Evolutionary conservation across 805 yeast genomes (phyloP), one percentile per base, ranked within the genome.

Genomic region (Ogataea nitratoaversa): DNA sequence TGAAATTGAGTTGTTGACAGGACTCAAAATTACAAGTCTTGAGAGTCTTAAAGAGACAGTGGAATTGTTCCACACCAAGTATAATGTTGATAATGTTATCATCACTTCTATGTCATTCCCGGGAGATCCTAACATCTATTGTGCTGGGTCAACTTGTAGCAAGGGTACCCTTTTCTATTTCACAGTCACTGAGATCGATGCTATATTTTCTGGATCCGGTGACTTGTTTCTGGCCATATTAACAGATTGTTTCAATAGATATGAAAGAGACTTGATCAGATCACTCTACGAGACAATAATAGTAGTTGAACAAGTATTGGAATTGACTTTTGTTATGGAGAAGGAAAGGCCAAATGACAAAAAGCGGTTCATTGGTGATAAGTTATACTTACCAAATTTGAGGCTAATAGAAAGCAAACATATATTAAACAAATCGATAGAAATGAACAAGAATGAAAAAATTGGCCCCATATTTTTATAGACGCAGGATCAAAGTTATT

Each of bases 191-290:
- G 61, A 65, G 48, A 74, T 84, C 11, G 63, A 72, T 17, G 86
- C 88, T 8, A 63, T 68, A 2, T 84, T 83, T 56, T 79, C 78
- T 30, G 93, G 93, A 1, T 74, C 85, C 42, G 93, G 93, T 2
- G 93, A 84, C 55, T 60, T 84, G 14, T 82, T 84, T 56, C 67
- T 80, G 3, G 88, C 82, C 1, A 53, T 84, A 13, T 47, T 84
- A 16, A 68, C 82, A 3, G 76, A 82, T 48, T 59, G 67, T 2
- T 71, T 71, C 46, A 64, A 65, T 41, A 58, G 64, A 48, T 56
- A 54, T 41, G 37, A 46, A 1, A 44, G 46, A 0, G 41, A 65
- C 5, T 44, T 71, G 13, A 42, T 44, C 0, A 43, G 47, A 0
- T 66, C 79, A 2, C 49, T 76, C 22, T 62, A 62, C 17, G 65